phyloP scores from a whole-genome alignment of 139 green algal species.

The Chlamydomonas applanata region DNA sequence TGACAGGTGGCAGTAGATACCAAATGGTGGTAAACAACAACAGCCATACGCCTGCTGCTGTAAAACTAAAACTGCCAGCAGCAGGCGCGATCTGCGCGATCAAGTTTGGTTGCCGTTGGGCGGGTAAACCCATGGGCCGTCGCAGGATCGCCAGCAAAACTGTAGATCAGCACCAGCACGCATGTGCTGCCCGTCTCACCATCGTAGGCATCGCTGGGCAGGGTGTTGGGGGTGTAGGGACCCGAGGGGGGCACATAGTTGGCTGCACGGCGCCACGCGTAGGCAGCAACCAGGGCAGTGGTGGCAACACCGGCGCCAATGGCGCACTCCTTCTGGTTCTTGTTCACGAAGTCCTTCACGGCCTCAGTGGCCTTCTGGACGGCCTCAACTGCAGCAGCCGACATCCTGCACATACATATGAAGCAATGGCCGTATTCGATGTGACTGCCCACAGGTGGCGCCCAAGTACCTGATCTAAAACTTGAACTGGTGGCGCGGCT shows the following conservation, averaged over 20 bases:
- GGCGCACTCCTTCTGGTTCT: conserved; percentile 36
- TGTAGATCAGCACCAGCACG: background rate
- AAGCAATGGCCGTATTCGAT: background rate
- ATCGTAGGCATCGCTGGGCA: conserved; percentile 77
- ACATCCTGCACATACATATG: background rate
- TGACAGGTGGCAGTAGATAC: too few relatives aligned
- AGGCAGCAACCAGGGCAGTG: conserved; percentile 14
- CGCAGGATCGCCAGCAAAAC: too few relatives aligned
- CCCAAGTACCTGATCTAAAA: too few relatives aligned
- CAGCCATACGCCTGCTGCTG: too few relatives aligned
- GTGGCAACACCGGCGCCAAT: conserved; percentile 33
- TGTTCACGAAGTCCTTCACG: conserved; percentile 28
- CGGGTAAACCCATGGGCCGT: too few relatives aligned
- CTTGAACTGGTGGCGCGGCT: too few relatives aligned
- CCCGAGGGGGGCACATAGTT: conserved; percentile 49
- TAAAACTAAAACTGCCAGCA: too few relatives aligned
- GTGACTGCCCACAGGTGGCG: too few relatives aligned
- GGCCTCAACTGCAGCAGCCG: background rate
- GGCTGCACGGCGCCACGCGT: conserved; percentile 32
- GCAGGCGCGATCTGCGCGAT: too few relatives aligned
- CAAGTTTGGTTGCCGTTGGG: too few relatives aligned
- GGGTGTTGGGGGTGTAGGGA: conserved; percentile 49
- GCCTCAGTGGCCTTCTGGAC: background rate
- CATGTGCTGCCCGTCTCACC: background rate
- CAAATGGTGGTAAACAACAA: too few relatives aligned